Conservation (phyloP, 139 green algal species). For the Chlamydomonas sp. region DNA sequence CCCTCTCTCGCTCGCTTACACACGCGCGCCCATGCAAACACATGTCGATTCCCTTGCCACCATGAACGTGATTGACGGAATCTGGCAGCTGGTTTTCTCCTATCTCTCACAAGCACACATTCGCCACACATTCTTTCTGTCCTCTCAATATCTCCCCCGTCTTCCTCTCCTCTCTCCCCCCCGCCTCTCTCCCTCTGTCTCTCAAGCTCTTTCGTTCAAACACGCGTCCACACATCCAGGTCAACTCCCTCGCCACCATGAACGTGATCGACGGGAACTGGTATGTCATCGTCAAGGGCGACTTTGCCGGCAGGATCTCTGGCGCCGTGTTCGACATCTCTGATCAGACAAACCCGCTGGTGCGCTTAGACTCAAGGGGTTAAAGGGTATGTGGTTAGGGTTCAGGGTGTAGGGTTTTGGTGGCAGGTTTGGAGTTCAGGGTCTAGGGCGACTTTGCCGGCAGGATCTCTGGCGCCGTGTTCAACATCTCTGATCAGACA, state of each 20-base stretch:
- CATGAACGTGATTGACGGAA: no score
- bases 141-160: no score
- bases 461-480: constrained; percentile 47
- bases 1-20: no score
- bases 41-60: no score
- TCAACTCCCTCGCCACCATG: constrained; percentile 47
- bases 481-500: constrained; percentile 43
- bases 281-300: constrained; percentile 59
- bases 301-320: constrained; percentile 57
- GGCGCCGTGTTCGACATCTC: constrained; percentile 52
- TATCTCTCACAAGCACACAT: no score
- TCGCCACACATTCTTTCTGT: no score
- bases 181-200: no score
- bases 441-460: constrained; percentile 61
- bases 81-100: no score
- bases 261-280: constrained; percentile 52
- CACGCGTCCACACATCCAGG: constrained; percentile 34
- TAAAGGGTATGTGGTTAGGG: no score
- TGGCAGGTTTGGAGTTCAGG: constrained; percentile 63
- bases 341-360: constrained; percentile 28
- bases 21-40: no score
- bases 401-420: no score
- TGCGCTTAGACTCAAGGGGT: no score
- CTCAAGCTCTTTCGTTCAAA: constrained; percentile 46
- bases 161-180: background rate